Base-by-base conservation (phyloP, 352 stramenopile species). In the Pythium aquatile region DNA sequence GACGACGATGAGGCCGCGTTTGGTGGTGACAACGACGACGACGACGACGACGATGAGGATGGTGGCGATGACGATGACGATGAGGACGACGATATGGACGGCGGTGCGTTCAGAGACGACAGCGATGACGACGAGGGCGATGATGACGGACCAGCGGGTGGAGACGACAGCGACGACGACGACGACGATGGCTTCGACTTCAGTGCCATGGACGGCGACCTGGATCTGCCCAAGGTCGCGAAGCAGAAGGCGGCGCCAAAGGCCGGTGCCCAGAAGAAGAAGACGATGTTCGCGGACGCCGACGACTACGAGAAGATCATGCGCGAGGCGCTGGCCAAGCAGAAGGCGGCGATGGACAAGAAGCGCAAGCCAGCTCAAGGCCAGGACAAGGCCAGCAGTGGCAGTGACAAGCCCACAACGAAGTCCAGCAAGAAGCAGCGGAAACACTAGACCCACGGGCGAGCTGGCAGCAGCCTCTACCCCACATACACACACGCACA, bases 221-320 rank as follows among this genome's bases (percentile, higher is more conserved):
- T 77, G 28, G 65, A 78, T 33, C 26, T 70, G 35, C 58, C 72
- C 13, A 85, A 78, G 70, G 69, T 67, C n/a, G 80, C 80, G 56
- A 85, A 81, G 66, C 83, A 91, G 61, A 83, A 73, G 16, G 63
- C 63, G n/a, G 73, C 75, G 10, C 76, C 77, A 57, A 63, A 65
- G 0, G 68, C 65, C 5, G 65, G 70, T 11, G 7, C 14, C 17
- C 16, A 20, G 40, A 91, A 91, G 71, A 80, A 84, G 24, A 90
- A 90, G 58, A 74, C 78, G 33, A 73, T 83, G 66, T 94, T 94
- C 58, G 83, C 79, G n/a, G 79, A 74, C 28, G 83, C 85, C 33
- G 85, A 92, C 59, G 81, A 92, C 68, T 92, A 91, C 66, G 83
- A 90, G 11, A 56, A 70, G 66, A 85, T 92, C 68, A 78, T 92